Evolutionary conservation across 2,329 filamentous ascomycete genomes (phyloP).

Genomic region (Neofusicoccum laricinum): DNA sequence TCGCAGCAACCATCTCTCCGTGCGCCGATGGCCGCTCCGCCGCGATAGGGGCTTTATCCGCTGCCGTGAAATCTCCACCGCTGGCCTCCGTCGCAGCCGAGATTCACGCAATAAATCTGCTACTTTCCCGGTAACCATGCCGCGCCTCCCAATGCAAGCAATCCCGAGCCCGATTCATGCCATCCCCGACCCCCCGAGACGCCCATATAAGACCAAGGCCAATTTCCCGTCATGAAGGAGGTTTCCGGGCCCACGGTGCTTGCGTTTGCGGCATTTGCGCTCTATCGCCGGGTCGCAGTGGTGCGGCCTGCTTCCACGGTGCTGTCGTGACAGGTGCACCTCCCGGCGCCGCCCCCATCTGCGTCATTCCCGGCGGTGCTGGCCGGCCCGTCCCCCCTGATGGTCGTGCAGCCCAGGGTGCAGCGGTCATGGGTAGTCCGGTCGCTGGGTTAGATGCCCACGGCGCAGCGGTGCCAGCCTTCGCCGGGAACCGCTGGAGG

Average conservation of each 20-base stretch:
- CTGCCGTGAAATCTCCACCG: slow-evolving; percentile 6
- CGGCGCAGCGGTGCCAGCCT: slow-evolving; percentile 18
- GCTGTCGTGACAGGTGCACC: slow-evolving; percentile 1
- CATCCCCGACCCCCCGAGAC: slow-evolving; percentile 1
- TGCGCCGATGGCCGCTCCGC: slow-evolving; percentile 5
- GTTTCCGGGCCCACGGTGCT: slow-evolving; percentile 17
- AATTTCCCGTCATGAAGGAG: slow-evolving; percentile 11
- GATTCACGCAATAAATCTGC: slow-evolving; percentile 11
- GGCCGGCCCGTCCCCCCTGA: slow-evolving; percentile 6
- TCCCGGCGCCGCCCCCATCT: background rate
- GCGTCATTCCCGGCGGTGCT: slow-evolving; percentile 7
- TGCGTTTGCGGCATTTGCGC: slow-evolving; percentile 13
- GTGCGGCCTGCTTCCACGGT: slow-evolving; percentile 3
- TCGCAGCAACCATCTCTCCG: background rate
- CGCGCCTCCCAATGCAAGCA: background rate
- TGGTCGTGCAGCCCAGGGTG: slow-evolving; percentile 24
- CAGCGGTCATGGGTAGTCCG: slow-evolving; percentile 20
- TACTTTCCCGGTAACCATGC: background rate
- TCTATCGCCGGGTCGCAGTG: background rate
- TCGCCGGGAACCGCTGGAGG: slow-evolving; percentile 26
- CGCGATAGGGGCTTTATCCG: slow-evolving; percentile 9
- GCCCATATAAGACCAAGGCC: background rate
- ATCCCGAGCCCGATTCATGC: slow-evolving; percentile 8
- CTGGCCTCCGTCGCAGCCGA: background rate
- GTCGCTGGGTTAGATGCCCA: slow-evolving; percentile 7